phyloP scores from a whole-genome alignment of 148 eudicot genomes.

The Pharnaceum exiguum region DNA sequence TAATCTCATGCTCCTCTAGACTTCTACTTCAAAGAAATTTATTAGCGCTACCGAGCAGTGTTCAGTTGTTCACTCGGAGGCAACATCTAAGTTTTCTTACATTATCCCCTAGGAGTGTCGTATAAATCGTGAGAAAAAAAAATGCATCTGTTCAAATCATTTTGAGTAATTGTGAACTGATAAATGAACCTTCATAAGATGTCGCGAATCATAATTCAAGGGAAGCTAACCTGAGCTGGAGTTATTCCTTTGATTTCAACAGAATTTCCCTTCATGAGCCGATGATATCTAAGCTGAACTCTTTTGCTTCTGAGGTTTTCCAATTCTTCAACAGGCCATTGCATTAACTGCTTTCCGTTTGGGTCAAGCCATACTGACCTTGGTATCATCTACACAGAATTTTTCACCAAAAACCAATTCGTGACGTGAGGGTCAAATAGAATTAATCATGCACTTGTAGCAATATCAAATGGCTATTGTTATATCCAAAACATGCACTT shows the following conservation, averaged over 20 bases:
- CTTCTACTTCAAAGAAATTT: no score
- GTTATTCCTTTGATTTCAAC: slow-evolving; percentile 31
- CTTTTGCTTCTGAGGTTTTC: slow-evolving; percentile 21
- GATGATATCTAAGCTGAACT: slow-evolving; percentile 11
- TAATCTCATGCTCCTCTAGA: no score
- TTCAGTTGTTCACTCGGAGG: no score
- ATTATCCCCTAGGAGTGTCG: no score
- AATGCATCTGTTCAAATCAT: no score
- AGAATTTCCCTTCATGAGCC: slow-evolving; percentile 12
- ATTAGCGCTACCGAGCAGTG: no score
- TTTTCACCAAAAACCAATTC: not conserved
- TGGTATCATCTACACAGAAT: slow-evolving; percentile 29
- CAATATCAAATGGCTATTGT: not conserved
- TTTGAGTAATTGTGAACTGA: no score
- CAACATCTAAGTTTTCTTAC: no score
- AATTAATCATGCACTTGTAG: not conserved
- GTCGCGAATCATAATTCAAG: not conserved
- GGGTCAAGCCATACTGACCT: slow-evolving; percentile 37
- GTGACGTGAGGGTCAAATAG: no score
- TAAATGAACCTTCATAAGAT: not conserved
- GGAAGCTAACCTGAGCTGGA: slow-evolving; percentile 20
- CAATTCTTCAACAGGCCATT: slow-evolving; percentile 39
- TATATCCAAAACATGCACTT: not conserved
- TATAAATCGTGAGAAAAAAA: no score
- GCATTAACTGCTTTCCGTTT: slow-evolving; percentile 26